A percentile compares a stretch with the other conserved stretches of the same genome.
Conservation (phyloP, 257 asterid genomes). For the Solanum medicagineum region DNA sequence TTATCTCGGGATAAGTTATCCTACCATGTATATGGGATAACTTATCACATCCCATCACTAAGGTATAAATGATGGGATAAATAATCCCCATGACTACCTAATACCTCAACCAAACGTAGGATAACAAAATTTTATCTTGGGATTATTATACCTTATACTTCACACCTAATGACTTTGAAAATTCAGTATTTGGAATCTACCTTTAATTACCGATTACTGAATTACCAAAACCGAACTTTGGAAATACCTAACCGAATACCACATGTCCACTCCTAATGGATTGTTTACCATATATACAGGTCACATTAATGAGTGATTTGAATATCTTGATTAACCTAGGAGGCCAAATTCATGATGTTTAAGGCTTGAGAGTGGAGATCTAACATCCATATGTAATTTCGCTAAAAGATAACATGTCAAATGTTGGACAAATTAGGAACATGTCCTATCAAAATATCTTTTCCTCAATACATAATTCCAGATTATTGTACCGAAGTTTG, state of each 20-base stretch:
- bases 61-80: no score
- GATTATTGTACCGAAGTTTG: background rate
- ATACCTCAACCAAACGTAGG: no score
- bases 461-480: background rate
- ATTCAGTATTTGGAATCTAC: background rate
- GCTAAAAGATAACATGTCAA: background rate
- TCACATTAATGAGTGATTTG: background rate
- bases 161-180: background rate
- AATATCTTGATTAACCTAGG: background rate
- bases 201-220: background rate
- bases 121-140: no score
- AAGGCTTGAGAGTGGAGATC: background rate
- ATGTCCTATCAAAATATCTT: background rate
- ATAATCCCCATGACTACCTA: no score
- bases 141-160: no score
- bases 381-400: background rate
- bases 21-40: no score
- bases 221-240: background rate
- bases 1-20: no score
- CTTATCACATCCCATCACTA: no score
- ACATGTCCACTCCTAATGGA: background rate
- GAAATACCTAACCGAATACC: background rate
- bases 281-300: background rate
- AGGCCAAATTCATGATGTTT: background rate
- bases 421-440: background rate